Base-by-base conservation (phyloP, 805 yeast genomes). In the Phaffomyces opuntiae region DNA sequence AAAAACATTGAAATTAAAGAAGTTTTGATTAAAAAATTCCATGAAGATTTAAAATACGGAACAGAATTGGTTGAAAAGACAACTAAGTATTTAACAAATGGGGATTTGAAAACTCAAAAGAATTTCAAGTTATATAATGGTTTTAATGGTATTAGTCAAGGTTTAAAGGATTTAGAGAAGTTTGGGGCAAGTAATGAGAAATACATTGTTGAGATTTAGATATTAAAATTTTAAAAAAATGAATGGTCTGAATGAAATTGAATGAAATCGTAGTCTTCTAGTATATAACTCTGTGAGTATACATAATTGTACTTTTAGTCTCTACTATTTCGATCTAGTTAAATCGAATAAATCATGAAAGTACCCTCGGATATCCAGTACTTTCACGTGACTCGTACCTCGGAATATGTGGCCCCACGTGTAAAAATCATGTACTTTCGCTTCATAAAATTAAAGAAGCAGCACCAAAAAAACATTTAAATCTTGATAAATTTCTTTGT, bases 161-260 rank as follows among this genome's bases (percentile, higher is more conserved):
- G 73, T 1, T 52, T 71, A 25, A 53, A 56, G 35, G 73, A 69
- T 36, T 49, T 71, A 34, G 75, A 71, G 48, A 55, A 51, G 25
- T 53, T 51, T 24, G 74, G 74, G n/a, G 73, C 75, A 7, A 65
- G 65, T 38, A 69, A 65, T 29, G 74, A 70, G 45, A 71, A 71
- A 48, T 71, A 64, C 49, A 67, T 70, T 11, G 73, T 64, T 19
- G 56, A 58, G 45, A 38, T 58, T 39, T 56, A 36, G 40, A 21
- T n/a, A 12, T 14, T 31, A 8, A 11, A 21, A 9, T 16, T n/a
- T 6, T 2, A 21, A 36, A 21, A 36, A 7, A 19, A 35, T 35
- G 19, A 1, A 11, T 9, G 9, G 19, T 12, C 12, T 19, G 6
- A 33, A 17, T 14, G 35, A 32, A 13, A 13, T 7, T 14, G 14